Conservation (phyloP, 768 basidiomycete genomes). For the Daedaleopsis nitida region DNA sequence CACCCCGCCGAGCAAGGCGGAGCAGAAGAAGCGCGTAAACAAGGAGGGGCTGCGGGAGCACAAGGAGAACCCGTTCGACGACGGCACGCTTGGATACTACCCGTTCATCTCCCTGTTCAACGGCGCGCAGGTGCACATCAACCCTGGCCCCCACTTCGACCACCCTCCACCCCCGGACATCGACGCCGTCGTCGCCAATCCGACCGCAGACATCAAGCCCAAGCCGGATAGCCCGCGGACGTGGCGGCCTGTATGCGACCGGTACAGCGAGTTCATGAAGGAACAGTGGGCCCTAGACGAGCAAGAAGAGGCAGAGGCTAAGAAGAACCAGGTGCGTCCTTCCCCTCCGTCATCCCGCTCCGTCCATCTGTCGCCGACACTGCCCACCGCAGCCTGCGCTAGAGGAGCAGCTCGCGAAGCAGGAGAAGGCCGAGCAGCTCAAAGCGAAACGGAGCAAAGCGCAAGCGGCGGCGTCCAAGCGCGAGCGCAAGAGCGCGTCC, state of each 20-base stretch:
- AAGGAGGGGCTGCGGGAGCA: constrained; percentile 70
- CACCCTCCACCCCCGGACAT: constrained; percentile 80
- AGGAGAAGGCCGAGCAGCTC: constrained; percentile 24
- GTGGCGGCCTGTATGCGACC: constrained; percentile 83
- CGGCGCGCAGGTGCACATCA: constrained; percentile 79
- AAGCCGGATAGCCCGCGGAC: constrained; percentile 37
- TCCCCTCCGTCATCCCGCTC: not conserved
- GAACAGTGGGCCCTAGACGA: constrained; percentile 82
- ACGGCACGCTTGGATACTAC: constrained; percentile 94
- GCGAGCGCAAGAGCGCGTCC: constrained; percentile 41
- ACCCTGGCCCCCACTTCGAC: constrained; percentile 87
- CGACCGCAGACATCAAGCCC: constrained; percentile 34
- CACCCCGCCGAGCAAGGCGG: constrained; percentile 61
- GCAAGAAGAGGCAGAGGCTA: constrained; percentile 72
- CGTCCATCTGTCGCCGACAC: not conserved
- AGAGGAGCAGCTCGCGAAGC: constrained; percentile 1
- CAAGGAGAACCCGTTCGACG: constrained; percentile 86
- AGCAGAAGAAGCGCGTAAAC: constrained; percentile 62
- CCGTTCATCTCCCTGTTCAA: constrained; percentile 94
- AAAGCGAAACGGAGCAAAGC: constrained; percentile 28
- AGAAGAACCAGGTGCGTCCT: constrained; percentile 27
- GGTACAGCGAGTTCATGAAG: constrained; percentile 81
- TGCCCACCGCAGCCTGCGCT: not conserved
- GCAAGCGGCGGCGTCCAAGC: constrained; percentile 26
- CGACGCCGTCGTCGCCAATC: constrained; percentile 55